phyloP scores from a whole-genome alignment of 108 stramenopile genomes.

The Chaetoceros tenuissimus region DNA sequence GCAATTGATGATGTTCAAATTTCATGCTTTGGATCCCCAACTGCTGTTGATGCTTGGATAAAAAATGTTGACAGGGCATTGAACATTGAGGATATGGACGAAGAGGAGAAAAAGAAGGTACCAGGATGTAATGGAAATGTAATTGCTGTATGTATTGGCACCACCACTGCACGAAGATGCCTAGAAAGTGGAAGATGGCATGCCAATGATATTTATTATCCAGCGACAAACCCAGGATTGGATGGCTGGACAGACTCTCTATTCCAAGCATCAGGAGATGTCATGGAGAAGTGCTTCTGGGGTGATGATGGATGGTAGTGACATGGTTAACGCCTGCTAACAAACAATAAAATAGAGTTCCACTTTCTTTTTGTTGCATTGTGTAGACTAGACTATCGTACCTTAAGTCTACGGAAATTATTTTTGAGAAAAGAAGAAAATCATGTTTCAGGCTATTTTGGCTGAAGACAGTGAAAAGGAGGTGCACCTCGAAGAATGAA shows the following conservation, averaged over 20 bases:
- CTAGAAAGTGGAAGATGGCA: conserved; percentile 38
- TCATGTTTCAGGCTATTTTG: no score
- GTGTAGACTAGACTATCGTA: no score
- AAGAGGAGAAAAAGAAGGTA: conserved; percentile 15
- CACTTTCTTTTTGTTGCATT: no score
- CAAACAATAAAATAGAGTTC: no score
- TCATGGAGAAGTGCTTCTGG: not conserved
- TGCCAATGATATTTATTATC: conserved; percentile 62
- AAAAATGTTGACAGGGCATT: conserved; percentile 22
- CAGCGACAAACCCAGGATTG: conserved; percentile 65
- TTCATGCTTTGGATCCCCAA: conserved; percentile 78
- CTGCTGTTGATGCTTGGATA: conserved; percentile 76
- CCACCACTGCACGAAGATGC: conserved; percentile 68
- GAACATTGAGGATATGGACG: not conserved
- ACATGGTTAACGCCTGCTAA: no score
- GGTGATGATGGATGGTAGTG: not conserved
- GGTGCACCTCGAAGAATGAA: no score
- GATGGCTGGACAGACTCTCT: conserved; percentile 54
- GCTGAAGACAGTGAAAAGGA: no score
- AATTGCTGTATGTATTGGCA: conserved; percentile 79
- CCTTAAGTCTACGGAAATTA: no score
- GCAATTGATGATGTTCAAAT: conserved; percentile 33
- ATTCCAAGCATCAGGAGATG: not conserved
- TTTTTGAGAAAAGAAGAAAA: no score
- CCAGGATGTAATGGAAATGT: conserved; percentile 24